These are phyloP conservation scores for Globisporangium irregulare DNA, from an alignment of 352 stramenopile species.

Conservation along the genomic window DNA sequence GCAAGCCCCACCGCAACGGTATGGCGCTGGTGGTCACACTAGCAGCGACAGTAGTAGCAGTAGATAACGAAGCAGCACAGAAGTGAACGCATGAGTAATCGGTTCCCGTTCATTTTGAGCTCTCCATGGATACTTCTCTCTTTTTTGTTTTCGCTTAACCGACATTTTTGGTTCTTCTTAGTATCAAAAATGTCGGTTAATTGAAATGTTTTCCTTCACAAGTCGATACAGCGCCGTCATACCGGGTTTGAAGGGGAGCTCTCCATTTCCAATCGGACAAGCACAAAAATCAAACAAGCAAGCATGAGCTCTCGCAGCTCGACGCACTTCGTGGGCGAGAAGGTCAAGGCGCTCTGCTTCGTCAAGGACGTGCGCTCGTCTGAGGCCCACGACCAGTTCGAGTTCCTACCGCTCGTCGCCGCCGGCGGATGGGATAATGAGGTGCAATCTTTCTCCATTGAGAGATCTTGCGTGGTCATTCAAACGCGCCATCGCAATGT, in stretches of 20 bases:
- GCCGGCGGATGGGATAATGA: constrained; percentile 58
- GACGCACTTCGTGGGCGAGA: constrained; percentile 67
- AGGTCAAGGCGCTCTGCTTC: constrained; percentile 57
- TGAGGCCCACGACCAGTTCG: constrained; percentile 27
- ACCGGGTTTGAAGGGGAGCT: not conserved
- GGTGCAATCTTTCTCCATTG: constrained; percentile 15
- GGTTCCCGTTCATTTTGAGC: not conserved
- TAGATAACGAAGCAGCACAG: not conserved
- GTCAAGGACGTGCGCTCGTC: constrained; percentile 52
- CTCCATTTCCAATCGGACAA: constrained; percentile 6
- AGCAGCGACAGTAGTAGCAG: not conserved
- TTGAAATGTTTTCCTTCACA: not conserved
- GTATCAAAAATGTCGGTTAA: not conserved
- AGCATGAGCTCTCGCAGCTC: constrained; percentile 27
- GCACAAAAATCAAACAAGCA: not conserved
- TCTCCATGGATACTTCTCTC: too few relatives aligned
- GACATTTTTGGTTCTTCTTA: not conserved
- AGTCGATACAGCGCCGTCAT: not conserved
- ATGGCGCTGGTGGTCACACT: not conserved
- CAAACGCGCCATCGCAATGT: not conserved
- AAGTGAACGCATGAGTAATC: not conserved
- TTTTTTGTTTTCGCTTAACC: too few relatives aligned
- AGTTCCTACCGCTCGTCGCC: constrained; percentile 54
- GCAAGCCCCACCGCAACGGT: not conserved
- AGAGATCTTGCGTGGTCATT: not conserved